phyloP scores from a whole-genome alignment of 345 rosid genomes.

The Streptanthus diversifolius region DNA sequence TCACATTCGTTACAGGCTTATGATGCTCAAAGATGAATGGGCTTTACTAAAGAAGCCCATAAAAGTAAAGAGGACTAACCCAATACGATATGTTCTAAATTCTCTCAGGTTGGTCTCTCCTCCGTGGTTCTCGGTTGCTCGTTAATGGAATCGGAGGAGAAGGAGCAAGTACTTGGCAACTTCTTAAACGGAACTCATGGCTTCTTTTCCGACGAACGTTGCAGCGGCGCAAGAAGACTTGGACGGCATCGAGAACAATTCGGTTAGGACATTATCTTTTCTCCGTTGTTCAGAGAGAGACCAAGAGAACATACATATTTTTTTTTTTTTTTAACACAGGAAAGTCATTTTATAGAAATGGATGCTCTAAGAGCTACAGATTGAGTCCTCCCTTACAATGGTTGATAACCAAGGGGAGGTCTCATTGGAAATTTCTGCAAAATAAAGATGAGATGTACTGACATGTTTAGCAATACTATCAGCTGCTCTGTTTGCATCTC shows the following conservation, averaged over 20 bases:
- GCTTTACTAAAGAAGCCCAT: neutral
- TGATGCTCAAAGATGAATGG: neutral
- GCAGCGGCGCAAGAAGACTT: neutral
- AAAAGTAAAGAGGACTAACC: neutral
- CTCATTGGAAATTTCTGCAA: too few relatives aligned
- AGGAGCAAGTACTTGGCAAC: neutral
- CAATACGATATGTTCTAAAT: neutral
- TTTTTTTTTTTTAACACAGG: too few relatives aligned
- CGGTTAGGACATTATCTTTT: neutral
- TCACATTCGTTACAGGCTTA: neutral
- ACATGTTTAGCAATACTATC: too few relatives aligned
- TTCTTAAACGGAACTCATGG: constrained; percentile 3
- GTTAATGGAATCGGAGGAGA: constrained; percentile 17
- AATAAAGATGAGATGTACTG: too few relatives aligned
- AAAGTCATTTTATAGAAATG: too few relatives aligned
- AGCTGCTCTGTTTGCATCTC: too few relatives aligned
- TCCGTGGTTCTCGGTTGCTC: neutral
- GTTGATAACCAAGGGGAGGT: too few relatives aligned
- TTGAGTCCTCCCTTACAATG: too few relatives aligned
- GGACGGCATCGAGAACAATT: neutral
- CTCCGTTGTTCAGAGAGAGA: constrained; percentile 1
- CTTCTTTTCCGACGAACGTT: neutral
- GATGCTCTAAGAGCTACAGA: too few relatives aligned
- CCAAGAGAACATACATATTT: too few relatives aligned
- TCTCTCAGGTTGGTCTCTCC: neutral